Base-by-base conservation (phyloP, 129 eudicot species). In the Scalesia atractyloides region DNA sequence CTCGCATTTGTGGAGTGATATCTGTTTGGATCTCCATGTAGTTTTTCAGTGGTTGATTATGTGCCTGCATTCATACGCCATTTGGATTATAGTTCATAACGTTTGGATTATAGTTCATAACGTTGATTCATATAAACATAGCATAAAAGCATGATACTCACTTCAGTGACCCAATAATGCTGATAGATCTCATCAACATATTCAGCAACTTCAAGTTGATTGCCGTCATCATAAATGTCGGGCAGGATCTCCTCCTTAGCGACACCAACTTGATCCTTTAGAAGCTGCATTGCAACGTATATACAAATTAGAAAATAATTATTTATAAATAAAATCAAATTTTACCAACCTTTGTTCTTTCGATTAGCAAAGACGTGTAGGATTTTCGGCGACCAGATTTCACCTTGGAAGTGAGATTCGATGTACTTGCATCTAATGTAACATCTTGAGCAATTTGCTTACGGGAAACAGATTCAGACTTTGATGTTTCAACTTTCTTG, bases 151-250 rank as follows among this genome's bases (percentile, higher is more conserved):
- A 69, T 22, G 51, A 48, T 62, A 49, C 69, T 75, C 7, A 90
- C 99, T 86, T 94, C 99, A 81, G 88, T 84, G 71, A 84, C 90
- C 99, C 99, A 94, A 70, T 94, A 94, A 80, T 94, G 92, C 26
- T 61, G 87, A 79, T 94, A 94, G 76, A 94, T 90, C 50, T 94
- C 97, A 78, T 94, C 99, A 61, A 94, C 88, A 70, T 94, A 94
- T 64, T 94, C 97, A 70, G 89, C 74, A 81, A 90, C 99, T 84
- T 94, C 99, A 73, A 94, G 97, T 77, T 85, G 94, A 82, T 94
- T 90, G 70, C 79, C 72, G 47, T 83, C 84, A 78, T 90, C 91
- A 78, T 94, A 85, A 39, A 94, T 94, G 48, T 75, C 54, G 2
- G 97, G 96, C 70, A 90, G 79, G 48, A 34, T 71, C 68, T 93